These are phyloP conservation scores for Leucoagaricus sp. DNA, from an alignment of 1,284 basidiomycete species.

Conservation along the genomic window DNA sequence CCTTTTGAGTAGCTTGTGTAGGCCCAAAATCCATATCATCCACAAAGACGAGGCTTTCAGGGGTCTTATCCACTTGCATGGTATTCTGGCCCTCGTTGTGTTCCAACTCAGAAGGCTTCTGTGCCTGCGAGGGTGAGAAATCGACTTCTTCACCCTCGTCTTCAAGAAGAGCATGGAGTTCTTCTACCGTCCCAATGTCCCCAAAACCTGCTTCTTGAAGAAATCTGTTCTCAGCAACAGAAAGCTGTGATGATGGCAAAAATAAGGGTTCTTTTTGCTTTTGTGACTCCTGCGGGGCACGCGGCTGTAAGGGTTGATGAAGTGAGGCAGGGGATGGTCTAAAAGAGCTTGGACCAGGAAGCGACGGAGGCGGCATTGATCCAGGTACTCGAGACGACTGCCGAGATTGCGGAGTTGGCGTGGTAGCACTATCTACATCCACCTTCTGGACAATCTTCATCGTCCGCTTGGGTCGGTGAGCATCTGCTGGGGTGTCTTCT, in stretches of 20 bases:
- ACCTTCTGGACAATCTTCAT: slow-evolving; percentile 60
- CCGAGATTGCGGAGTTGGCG: slow-evolving; percentile 24
- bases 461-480: slow-evolving; percentile 46
- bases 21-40: slow-evolving; percentile 28
- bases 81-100: not conserved
- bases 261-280: slow-evolving; percentile 56
- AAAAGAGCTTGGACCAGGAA: slow-evolving; percentile 13
- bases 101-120: not conserved
- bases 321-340: slow-evolving; percentile 15
- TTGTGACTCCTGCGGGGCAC: slow-evolving; percentile 13
- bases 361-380: slow-evolving; percentile 30
- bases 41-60: slow-evolving; percentile 32
- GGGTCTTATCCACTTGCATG: not conserved
- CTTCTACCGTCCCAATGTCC: slow-evolving; percentile 56
- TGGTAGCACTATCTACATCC: slow-evolving; percentile 33
- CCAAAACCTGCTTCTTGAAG: slow-evolving; percentile 62
- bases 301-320: slow-evolving; percentile 3
- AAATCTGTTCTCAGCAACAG: slow-evolving; percentile 48
- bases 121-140: slow-evolving; percentile 34
- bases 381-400: slow-evolving; percentile 25
- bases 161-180: slow-evolving; percentile 63
- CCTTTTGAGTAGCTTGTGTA: slow-evolving; percentile 28
- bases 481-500: slow-evolving; percentile 36
- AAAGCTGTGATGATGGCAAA: slow-evolving; percentile 67
- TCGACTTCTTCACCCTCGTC: slow-evolving; percentile 66